Evolutionary conservation across 306 rosid species (phyloP), one percentile per base, ranked within the genome.

Genomic region (Luffa aegyptiaca): DNA sequence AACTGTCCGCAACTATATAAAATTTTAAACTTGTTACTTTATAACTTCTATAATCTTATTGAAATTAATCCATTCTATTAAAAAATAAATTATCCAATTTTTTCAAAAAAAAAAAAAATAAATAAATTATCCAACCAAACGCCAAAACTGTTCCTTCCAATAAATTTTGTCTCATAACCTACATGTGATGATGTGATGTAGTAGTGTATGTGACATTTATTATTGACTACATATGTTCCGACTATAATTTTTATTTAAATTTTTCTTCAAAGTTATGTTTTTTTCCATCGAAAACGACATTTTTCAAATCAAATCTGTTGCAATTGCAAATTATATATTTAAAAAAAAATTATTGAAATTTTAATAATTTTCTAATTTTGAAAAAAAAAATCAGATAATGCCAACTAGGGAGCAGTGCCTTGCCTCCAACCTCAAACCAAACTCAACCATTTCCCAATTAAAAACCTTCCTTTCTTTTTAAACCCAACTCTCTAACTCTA

Each of bases 341-440:
- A 6, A 5, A 13, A 63, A 33, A 35, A 5, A 64, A 33, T 6
- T 0, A 64, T 36, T 13, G 14, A 64, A 64, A 6, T 16, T 62
- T 33, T 21, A 64, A 35, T 64, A 35, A 2, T 6, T 35, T 35
- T 35, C 4, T 39, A 39, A 39, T 62, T 20, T 10, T 5, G 8
- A 14, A 13, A 63, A 36, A 10, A 62, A 44, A 6, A 17, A 8
- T 2, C 13, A 53, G 64, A 75, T 75, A 36, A 75, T 75, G 79
- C 18, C 18, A 52, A 72, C 79, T 75, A 17, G 79, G 63, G 48
- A 75, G 39, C 36, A 75, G 64, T 75, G 79, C 49, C 14, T 45
- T 20, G 76, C 76, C 64, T 35, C 79, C 79, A 53, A 75, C 79
- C 64, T 26, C 79, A 51, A 75, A 75, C 79, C 78, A 75, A 75